Base-by-base conservation (phyloP, 2,329 filamentous ascomycete genomes). In the Sarocladiaceae sp. region DNA sequence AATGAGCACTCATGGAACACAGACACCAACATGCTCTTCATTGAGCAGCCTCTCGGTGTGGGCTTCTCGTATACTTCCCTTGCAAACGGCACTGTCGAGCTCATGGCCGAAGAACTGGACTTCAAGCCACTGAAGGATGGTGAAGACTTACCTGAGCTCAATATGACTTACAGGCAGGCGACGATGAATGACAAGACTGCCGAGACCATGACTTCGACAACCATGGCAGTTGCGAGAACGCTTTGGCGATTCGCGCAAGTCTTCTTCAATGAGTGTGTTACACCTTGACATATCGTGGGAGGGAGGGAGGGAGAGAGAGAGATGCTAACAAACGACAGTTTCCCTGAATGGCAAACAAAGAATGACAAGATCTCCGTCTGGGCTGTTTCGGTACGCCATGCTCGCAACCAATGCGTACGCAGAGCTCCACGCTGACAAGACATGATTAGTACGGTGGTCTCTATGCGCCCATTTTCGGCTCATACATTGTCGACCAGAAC, bases 171-270 rank as follows among this genome's bases (percentile, higher is more conserved):
- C 12, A 15, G 49, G 7, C 48, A 51, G 5, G 48, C 53, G 3
- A 52, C 55, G 1, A 15, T 48, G 9, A 46, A 53, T 19, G 45
- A 42, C 0, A 44, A 45, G 13, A 29, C 26, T 1, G 16, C 29
- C 1, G 18, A 27, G 19, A 49, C 47, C 9, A 32, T 52, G 1
- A 34, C 46, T 2, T 76, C 75, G 46, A 77, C 72, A 2, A 76
- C 75, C 1, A 61, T 66, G 39, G 67, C 69, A 18, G 74, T 73
- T 2, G 75, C 74, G 7, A 62, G 65, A 40, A 73, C 76, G 5
- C 64, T 77, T 9, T 84, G 79, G 77, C 75, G 81, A 47, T 78
- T 83, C 55, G 55, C 80, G 19, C 78, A 82, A 53, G 73, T 69
- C 10, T 80, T 78, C 61, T 51, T 83, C 48, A 65, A 64, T 12